Base-by-base conservation (phyloP, 2,329 filamentous ascomycete genomes). In the Beauveria sp. region DNA sequence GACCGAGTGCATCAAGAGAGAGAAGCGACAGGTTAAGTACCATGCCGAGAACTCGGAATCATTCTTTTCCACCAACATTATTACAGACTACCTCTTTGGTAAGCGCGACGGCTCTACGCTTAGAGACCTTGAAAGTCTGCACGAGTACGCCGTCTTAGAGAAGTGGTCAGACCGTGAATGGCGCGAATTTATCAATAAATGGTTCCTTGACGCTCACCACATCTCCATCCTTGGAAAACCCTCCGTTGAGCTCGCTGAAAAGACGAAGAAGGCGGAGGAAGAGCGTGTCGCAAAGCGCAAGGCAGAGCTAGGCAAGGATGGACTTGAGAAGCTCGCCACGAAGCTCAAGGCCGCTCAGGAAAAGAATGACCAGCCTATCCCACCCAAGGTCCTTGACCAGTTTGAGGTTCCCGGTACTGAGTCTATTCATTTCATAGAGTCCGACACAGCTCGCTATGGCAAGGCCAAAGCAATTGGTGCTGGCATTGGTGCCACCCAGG, bases 401-500 rank as follows among this genome's bases (percentile, higher is more conserved):
- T 96, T 96, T 79, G 79, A 84, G 48, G 90, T 98, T 12, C 95
- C 95, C 0, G 83, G 87, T 38, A 90, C 91, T 0, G 90, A 96
- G 9, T 96, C 92, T 0, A 97, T 99, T 55, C 91, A 96, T 72
- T 98, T 99, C 74, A 96, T 97, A 68, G 84, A 92, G 65, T 95
- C 92, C 0, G 86, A 83, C 7, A 96, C 92, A 20, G 95, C 93
- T 40, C 85, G 92, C 28, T 88, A 90, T 52, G 95, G 95, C 34
- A 77, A 87, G 63, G 95, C 93, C 16, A 83, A 87, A 67, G 81
- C 85, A 65, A 77, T 92, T 54, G 93, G 92, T 0, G 76, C 81
- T 26, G 79, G 83, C 0, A 76, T 86, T 34, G 93, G 91, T 66
- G 73, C 82, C 4, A 84, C 91, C 5, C 95, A 99, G 73, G 81